Base-by-base conservation (phyloP, 805 yeast genomes). In the Starmerella vaccinii region DNA sequence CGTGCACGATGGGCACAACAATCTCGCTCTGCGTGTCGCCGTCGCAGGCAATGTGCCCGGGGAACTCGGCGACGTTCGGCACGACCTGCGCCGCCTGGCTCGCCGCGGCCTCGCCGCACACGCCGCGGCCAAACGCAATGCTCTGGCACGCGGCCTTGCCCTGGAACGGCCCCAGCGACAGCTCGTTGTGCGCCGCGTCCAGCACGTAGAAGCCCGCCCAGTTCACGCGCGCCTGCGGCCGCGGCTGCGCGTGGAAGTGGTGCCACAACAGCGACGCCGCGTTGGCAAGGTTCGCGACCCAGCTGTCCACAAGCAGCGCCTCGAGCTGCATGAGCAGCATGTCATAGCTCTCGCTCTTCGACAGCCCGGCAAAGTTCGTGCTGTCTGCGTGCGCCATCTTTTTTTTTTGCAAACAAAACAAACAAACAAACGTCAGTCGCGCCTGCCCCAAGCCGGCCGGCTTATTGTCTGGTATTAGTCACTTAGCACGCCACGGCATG, bases 31-130 rank as follows among this genome's bases (percentile, higher is more conserved):
- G 76, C 0, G 97, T 90, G 52, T 81, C 95, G 0, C 95, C 95
- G 68, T 92, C 98, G 68, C 98, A 90, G 0, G 97, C 97, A 57
- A 90, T 92, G 63, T 90, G 97, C 1, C 95, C 95, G 0, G 95
- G 95, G 60, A 78, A 87, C 58, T 75, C 64, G 19, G 82, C 72
- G 2, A 90, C 97, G 63, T 90, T 77, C 1, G 74, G 71, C 10
- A 90, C 96, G 6, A 88, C 61, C 62, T 87, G 95, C 0, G 95
- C 83, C 40, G 64, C 49, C 49, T 66, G 65, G 0, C 70, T 56
- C 0, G 62, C 54, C 0, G 95, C 95, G 1, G 95, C 95, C 1
- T 77, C 69, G 5, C 98, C 97, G 68, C 97, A 92, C 0, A 90
- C 97, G 13, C 98, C 98, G 52, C 69, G 73, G 4, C 95, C 96